phyloP scores from a whole-genome alignment of 2,329 filamentous ascomycete genomes.

The Fusarium sp. region DNA sequence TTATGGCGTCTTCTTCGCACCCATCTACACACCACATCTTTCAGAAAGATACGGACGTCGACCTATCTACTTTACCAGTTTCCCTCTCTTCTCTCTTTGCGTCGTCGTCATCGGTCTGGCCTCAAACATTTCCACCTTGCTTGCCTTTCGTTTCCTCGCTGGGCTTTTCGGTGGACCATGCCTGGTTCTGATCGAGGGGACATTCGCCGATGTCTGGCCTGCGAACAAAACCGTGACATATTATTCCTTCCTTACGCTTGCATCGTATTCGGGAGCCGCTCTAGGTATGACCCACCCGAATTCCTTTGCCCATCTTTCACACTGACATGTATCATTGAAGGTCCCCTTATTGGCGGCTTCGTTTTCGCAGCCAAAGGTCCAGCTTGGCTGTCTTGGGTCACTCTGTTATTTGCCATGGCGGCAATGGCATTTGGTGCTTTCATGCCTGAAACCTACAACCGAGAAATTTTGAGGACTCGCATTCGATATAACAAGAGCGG shows the following conservation, averaged over 20 bases:
- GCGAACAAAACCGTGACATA: slow-evolving; percentile 15
- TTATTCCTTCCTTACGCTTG: slow-evolving; percentile 14
- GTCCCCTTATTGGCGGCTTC: slow-evolving; percentile 11
- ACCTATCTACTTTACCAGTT: slow-evolving; percentile 9
- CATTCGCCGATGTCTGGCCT: slow-evolving; percentile 14
- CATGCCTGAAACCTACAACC: slow-evolving; percentile 16
- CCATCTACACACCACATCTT: slow-evolving; percentile 16
- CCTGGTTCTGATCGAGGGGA: slow-evolving; percentile 13
- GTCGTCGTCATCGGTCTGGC: slow-evolving; percentile 17
- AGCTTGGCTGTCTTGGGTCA: slow-evolving; percentile 18
- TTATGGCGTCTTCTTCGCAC: slow-evolving; percentile 9
- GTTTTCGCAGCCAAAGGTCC: slow-evolving; percentile 10
- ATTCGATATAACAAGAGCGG: slow-evolving; percentile 12
- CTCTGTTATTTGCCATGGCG: slow-evolving; percentile 5
- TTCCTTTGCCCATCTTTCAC: not conserved
- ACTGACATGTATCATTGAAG: not conserved
- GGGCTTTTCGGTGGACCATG: slow-evolving; percentile 9
- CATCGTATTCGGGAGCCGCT: slow-evolving; percentile 11
- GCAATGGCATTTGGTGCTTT: slow-evolving; percentile 13
- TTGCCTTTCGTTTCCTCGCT: slow-evolving; percentile 14
- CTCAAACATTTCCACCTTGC: slow-evolving; percentile 12
- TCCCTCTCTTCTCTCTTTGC: slow-evolving; percentile 12
- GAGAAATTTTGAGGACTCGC: slow-evolving; percentile 15
- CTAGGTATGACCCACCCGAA: not conserved
- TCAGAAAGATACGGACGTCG: slow-evolving; percentile 12